Conservation (phyloP, 1,284 basidiomycete genomes). For the Coniferiporia sulphurascens region DNA sequence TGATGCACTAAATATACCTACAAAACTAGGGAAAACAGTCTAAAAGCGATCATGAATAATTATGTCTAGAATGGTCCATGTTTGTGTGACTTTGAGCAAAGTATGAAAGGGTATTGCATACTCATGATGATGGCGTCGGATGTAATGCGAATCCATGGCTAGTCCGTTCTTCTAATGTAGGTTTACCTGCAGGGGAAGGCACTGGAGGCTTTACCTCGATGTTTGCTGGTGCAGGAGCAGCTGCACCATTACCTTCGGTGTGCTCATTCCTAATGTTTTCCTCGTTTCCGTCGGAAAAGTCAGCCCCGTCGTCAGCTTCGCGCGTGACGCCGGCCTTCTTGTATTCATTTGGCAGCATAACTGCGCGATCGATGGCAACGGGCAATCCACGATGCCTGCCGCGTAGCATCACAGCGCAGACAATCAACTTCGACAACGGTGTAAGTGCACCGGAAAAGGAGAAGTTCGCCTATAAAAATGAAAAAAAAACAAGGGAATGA, state of each 20-base stretch:
- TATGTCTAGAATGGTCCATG: not conserved
- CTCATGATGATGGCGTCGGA: not conserved
- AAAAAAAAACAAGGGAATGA: not conserved
- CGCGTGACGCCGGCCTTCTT: constrained; percentile 15
- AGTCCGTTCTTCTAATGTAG: not conserved
- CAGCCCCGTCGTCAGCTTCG: not conserved
- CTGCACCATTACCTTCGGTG: not conserved
- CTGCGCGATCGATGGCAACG: constrained; percentile 84
- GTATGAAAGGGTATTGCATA: not conserved
- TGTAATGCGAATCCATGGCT: not conserved
- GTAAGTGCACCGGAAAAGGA: constrained; percentile 78
- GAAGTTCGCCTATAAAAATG: constrained; percentile 52
- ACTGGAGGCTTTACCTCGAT: not conserved
- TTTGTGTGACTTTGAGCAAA: not conserved
- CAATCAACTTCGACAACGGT: constrained; percentile 82
- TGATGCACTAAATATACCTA: not conserved
- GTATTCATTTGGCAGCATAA: constrained; percentile 67
- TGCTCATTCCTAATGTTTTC: not conserved
- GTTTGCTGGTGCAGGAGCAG: not conserved
- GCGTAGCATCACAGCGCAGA: constrained; percentile 86
- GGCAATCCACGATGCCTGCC: constrained; percentile 89
- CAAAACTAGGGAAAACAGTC: not conserved
- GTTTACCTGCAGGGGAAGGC: not conserved
- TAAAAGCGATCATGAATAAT: not conserved
- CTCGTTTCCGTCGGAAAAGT: not conserved